Percentiles rank a stretch among this genome's conserved stretches.
These are phyloP conservation scores for Suillus cothurnatus DNA, from an alignment of 768 basidiomycete species.

Conservation along the genomic window DNA sequence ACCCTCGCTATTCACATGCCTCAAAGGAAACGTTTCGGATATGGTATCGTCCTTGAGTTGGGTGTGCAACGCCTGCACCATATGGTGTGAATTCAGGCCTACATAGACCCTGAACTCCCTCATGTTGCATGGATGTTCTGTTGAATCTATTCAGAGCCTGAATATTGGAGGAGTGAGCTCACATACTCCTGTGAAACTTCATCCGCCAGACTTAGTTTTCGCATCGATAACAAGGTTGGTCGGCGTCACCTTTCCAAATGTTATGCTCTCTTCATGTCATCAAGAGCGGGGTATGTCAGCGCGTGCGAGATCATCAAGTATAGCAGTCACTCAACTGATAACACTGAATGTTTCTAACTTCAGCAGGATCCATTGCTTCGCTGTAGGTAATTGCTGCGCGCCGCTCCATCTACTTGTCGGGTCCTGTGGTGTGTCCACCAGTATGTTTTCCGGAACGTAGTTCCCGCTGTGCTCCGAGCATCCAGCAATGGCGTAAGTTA, in stretches of 20 bases:
- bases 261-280: constrained; percentile 57
- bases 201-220: constrained; percentile 2
- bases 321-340: constrained; percentile 56
- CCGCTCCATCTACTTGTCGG: constrained; percentile 78
- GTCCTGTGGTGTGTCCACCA: constrained; percentile 63
- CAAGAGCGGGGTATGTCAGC: constrained; percentile 15
- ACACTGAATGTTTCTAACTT: constrained; percentile 60
- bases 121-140: constrained; percentile 85
- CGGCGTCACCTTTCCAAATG: constrained; percentile 72
- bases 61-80: constrained; percentile 67
- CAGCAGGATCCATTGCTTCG: constrained; percentile 73
- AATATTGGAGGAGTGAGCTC: neutral
- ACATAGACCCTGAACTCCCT: constrained; percentile 78
- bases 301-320: neutral
- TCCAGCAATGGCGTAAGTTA: constrained; percentile 56
- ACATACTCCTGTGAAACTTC: constrained; percentile 33
- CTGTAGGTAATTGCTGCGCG: constrained; percentile 53
- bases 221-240: neutral
- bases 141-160: constrained; percentile 12
- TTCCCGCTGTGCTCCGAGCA: constrained; percentile 73
- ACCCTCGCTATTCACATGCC: constrained; percentile 56
- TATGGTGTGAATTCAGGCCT: constrained; percentile 62
- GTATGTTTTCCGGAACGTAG: constrained; percentile 71
- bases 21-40: constrained; percentile 64
- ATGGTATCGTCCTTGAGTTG: constrained; percentile 65